These are phyloP conservation scores for Leishmania aethiopica DNA, from an alignment of 208 protist species.

Conservation along the genomic window DNA sequence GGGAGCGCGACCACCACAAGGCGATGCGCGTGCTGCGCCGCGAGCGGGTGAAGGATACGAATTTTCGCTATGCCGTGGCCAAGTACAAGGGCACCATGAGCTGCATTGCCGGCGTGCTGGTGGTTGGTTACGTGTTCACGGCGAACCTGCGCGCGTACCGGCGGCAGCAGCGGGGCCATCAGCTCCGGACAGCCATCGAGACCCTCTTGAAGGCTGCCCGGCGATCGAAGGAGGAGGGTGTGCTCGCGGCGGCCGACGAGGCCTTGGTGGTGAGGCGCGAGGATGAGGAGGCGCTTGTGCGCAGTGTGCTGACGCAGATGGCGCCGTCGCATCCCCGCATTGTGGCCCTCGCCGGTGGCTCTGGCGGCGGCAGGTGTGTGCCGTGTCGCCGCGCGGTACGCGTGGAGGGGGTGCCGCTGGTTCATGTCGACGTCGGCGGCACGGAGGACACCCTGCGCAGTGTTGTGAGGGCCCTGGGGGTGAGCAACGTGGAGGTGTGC, in stretches of 20 bases:
- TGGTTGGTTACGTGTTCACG: slow-evolving; percentile 62
- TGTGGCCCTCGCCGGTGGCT: slow-evolving; percentile 63
- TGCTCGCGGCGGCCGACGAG: too few relatives aligned
- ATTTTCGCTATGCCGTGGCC: slow-evolving; percentile 57
- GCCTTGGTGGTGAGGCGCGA: neutral
- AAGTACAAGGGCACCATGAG: slow-evolving; percentile 80
- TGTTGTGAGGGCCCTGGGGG: slow-evolving; percentile 64
- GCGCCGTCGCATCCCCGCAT: slow-evolving; percentile 47
- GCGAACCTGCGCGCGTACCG: slow-evolving; percentile 58
- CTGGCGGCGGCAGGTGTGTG: slow-evolving; percentile 64
- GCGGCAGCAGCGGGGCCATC: slow-evolving; percentile 51
- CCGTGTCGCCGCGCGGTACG: slow-evolving; percentile 49
- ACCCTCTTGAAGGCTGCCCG: slow-evolving; percentile 10
- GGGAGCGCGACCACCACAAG: slow-evolving; percentile 42
- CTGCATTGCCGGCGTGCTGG: slow-evolving; percentile 51
- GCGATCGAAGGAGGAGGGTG: too few relatives aligned
- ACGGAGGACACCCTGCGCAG: slow-evolving; percentile 73
- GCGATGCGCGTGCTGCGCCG: slow-evolving; percentile 42
- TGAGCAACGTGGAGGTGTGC: slow-evolving; percentile 85
- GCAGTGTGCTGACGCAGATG: slow-evolving; percentile 37
- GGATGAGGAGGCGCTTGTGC: slow-evolving; percentile 40
- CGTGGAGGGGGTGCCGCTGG: slow-evolving; percentile 55
- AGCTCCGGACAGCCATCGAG: slow-evolving; percentile 47
- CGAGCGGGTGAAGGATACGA: slow-evolving; percentile 68
- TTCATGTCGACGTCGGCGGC: slow-evolving; percentile 71